Percentiles rank a stretch among this genome's conserved stretches.
Evolutionary conservation across 2,329 filamentous ascomycete species (phyloP).

Genomic region (Aspergillus ibericus): DNA sequence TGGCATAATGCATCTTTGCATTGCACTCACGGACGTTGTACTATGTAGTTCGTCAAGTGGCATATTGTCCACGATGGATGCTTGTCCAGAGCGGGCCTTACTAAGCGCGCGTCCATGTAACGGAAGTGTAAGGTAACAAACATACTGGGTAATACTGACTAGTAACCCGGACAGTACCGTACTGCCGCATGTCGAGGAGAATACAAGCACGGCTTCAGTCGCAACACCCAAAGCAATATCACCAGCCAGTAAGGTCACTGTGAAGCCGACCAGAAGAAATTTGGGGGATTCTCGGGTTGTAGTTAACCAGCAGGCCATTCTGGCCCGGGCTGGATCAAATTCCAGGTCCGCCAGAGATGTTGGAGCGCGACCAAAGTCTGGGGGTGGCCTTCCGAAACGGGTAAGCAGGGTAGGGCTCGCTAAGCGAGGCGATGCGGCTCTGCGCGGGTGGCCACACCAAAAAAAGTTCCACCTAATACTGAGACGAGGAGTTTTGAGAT

Average conservation of each 20-base stretch:
- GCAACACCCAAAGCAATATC: neutral
- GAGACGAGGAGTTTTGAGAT: constrained; percentile 42
- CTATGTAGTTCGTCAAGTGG: no score
- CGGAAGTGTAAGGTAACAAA: neutral
- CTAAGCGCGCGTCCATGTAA: neutral
- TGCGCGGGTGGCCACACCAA: constrained; percentile 44
- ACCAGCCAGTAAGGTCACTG: neutral
- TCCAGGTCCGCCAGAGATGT: neutral
- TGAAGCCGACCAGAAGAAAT: neutral
- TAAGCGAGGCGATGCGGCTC: constrained; percentile 45
- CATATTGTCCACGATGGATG: no score
- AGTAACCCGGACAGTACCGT: neutral
- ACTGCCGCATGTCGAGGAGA: neutral
- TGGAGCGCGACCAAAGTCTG: neutral
- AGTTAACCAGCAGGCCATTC: neutral
- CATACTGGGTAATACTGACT: neutral
- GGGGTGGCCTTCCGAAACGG: constrained; percentile 25
- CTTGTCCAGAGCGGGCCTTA: neutral
- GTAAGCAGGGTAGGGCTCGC: constrained; percentile 42
- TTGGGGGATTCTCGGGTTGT: neutral
- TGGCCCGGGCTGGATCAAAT: neutral
- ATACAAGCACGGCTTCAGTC: neutral
- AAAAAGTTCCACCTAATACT: constrained; percentile 42
- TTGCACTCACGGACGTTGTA: neutral
- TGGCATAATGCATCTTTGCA: neutral